Evolutionary conservation across 441 rosid genomes (phyloP), one percentile per base, ranked within the genome.

Genomic region (Pelargonium australe): DNA sequence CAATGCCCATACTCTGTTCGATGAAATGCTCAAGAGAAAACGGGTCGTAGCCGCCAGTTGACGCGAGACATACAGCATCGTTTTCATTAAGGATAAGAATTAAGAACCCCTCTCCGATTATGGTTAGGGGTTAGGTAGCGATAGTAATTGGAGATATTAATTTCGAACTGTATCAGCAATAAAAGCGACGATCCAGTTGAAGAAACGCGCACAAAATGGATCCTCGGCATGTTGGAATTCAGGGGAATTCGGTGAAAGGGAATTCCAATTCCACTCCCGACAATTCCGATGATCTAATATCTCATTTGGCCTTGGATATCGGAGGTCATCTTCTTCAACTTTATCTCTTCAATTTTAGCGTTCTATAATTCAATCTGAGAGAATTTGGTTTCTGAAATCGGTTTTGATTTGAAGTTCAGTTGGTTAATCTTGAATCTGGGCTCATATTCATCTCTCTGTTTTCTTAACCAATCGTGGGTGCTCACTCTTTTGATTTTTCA

Each of bases 1-100:
- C 9, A n/a, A 4, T 53, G 60, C 23, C 6, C 60, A 53, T 8
- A 53, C 16, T 5, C 20, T 53, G 60, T 53, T 53, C 17, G 60
- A 53, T 14, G 14, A 55, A 55, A 55, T 55, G 61, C 61, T 19
- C 25, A 2, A 16, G 7, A 55, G 61, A 55, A 55, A 55, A 55
- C 61, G 61, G 61, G 61, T 55, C 25, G 20, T 20, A 55, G 61
- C 61, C 23, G 61, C 61, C 61, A 55, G 14, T 55, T 55, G 61
- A 55, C 61, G 25, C 20, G 61, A 19, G 23, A 55, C 5, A 55
- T 17, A 5, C 3, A 31, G 61, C 10, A 23, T 55, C 19, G 61
- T 55, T 55, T 16, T 55, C 61, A 20, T 4, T 55, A 4, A 16
- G 61, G 61, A 55, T 55, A 55, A 55, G 19, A 55, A 37, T 37